Evolutionary conservation across 1,284 basidiomycete species (phyloP).

Genomic region (Austroboletus niveus): DNA sequence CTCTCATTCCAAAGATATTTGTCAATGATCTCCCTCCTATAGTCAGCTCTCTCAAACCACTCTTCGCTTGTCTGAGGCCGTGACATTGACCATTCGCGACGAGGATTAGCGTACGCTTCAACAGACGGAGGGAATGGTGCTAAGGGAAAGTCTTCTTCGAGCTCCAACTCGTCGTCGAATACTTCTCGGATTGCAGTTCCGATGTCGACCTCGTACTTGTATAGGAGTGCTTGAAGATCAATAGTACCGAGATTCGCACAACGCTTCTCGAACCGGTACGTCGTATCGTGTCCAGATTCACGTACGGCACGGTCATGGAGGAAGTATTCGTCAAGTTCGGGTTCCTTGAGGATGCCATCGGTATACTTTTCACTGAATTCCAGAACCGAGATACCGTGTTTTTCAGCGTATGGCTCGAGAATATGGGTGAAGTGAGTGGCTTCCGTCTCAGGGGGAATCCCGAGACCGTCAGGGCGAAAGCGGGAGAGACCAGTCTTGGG

Average conservation of each 20-base stretch:
- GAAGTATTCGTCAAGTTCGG: constrained; percentile 95
- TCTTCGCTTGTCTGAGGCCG: constrained; percentile 74
- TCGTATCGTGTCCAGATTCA: constrained; percentile 96
- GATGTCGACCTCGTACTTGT: constrained; percentile 96
- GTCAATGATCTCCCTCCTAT: constrained; percentile 83
- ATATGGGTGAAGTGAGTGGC: constrained; percentile 98
- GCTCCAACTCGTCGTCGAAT: constrained; percentile 86
- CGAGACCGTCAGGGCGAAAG: constrained; percentile 91
- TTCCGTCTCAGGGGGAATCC: constrained; percentile 98
- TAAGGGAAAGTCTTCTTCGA: constrained; percentile 90
- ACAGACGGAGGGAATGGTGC: constrained; percentile 89
- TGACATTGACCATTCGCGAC: constrained; percentile 62
- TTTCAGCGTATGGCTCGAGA: constrained; percentile 90
- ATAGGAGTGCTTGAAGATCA: constrained; percentile 86
- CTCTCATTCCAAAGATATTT: constrained; percentile 97
- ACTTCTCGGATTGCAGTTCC: constrained; percentile 92
- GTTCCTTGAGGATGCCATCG: constrained; percentile 79
- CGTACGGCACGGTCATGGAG: constrained; percentile 94
- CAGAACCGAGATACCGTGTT: constrained; percentile 92
- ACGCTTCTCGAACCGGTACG: constrained; percentile 94
- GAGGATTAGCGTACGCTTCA: constrained; percentile 65
- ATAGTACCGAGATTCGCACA: constrained; percentile 97
- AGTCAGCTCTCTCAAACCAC: constrained; percentile 88
- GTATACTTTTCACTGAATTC: constrained; percentile 99
- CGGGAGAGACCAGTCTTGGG: constrained; percentile 91